Evolutionary conservation across 192 early-diverging fungal species (phyloP).

Genomic region (Polychytrium aggregatum): DNA sequence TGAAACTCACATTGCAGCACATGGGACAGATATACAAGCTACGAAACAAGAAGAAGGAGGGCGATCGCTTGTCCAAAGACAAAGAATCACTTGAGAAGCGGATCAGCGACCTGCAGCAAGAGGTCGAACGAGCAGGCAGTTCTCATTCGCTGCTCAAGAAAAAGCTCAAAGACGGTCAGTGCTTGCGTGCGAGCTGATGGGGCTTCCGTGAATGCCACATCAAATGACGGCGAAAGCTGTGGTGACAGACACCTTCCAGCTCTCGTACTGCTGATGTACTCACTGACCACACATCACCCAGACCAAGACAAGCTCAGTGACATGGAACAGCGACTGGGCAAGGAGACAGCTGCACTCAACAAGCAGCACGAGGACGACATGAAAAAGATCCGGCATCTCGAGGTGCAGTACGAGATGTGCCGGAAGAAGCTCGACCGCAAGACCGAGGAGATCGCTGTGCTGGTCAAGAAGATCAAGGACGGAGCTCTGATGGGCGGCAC

Average conservation of each 20-base stretch:
- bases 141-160: no score
- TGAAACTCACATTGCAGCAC: constrained; percentile 5
- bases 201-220: no score
- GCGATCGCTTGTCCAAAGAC: constrained; percentile 20
- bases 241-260: no score
- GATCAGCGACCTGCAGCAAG: constrained; percentile 15
- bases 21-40: constrained; percentile 15
- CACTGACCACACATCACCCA: constrained; percentile 1
- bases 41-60: constrained; percentile 27
- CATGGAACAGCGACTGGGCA: constrained; percentile 16
- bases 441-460: neutral
- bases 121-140: constrained; percentile 30
- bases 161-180: constrained; percentile 34
- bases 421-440: constrained; percentile 31
- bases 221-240: no score
- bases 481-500: neutral
- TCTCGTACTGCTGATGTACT: neutral
- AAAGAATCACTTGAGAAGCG: constrained; percentile 16
- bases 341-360: constrained; percentile 19
- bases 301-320: constrained; percentile 33
- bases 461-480: neutral
- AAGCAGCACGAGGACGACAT: constrained; percentile 33
- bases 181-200: neutral
- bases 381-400: constrained; percentile 21
- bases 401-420: constrained; percentile 21